These are phyloP conservation scores for Mycosphaerella arachidis DNA, from an alignment of 2,329 filamentous ascomycete genomes.

Conservation along the genomic window DNA sequence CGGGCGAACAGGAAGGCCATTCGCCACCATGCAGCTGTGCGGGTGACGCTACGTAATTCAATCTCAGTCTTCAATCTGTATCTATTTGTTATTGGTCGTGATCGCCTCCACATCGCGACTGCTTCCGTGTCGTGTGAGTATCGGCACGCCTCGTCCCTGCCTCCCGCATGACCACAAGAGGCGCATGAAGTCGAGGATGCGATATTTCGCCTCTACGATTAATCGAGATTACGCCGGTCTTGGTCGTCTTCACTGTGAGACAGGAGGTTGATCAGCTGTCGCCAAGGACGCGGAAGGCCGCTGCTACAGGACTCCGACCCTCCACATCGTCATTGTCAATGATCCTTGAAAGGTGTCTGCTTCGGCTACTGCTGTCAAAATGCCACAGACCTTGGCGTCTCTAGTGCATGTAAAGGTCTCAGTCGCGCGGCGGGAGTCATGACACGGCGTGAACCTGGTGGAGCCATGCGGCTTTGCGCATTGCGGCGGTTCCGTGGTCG, in stretches of 20 bases:
- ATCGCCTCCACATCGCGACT: constrained; percentile 11
- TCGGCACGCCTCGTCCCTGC: constrained; percentile 10
- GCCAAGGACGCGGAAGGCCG: constrained; percentile 1
- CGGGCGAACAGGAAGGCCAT: constrained; percentile 11
- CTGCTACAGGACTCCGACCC: not conserved
- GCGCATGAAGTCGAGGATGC: not conserved
- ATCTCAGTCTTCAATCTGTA: not conserved
- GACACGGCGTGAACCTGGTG: constrained; percentile 1
- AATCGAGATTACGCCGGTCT: constrained; percentile 21
- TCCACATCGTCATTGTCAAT: constrained; percentile 6
- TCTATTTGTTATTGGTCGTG: constrained; percentile 5
- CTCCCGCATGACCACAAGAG: constrained; percentile 11
- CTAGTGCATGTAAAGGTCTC: not conserved
- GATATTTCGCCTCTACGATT: constrained; percentile 3
- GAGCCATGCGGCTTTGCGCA: constrained; percentile 5
- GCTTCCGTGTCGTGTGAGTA: constrained; percentile 8
- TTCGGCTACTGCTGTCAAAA: not conserved
- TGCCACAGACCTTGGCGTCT: not conserved
- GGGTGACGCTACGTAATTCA: constrained; percentile 14
- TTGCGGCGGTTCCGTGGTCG: constrained; percentile 5
- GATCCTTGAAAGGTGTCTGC: not conserved
- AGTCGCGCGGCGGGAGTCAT: not conserved
- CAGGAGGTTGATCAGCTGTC: constrained; percentile 13
- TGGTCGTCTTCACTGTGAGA: constrained; percentile 13
- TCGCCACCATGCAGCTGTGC: constrained; percentile 11